These are phyloP conservation scores for Lactifluus piperatus DNA, from an alignment of 768 basidiomycete species.

Conservation along the genomic window DNA sequence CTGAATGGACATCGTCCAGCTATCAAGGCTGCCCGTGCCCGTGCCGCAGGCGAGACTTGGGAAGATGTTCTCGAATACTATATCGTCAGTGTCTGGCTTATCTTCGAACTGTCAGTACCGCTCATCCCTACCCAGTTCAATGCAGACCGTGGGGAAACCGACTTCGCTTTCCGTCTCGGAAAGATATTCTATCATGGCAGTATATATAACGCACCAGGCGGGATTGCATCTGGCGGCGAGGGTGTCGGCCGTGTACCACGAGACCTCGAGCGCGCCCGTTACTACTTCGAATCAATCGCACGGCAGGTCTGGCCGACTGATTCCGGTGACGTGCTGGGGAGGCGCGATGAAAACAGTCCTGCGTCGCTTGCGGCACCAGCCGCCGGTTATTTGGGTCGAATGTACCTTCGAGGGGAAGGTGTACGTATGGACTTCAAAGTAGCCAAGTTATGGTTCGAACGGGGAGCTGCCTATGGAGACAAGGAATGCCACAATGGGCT, in stretches of 20 bases:
- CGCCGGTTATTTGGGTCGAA: slow-evolving; percentile 85
- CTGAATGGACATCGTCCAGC: slow-evolving; percentile 60
- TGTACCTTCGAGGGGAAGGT: slow-evolving; percentile 92
- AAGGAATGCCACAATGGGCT: slow-evolving; percentile 84
- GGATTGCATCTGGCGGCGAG: slow-evolving; percentile 80
- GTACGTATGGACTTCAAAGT: slow-evolving; percentile 62
- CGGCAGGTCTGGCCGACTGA: slow-evolving; percentile 86
- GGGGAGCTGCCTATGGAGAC: slow-evolving; percentile 74
- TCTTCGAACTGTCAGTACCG: not conserved
- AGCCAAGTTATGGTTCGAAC: slow-evolving; percentile 92
- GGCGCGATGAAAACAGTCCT: slow-evolving; percentile 25
- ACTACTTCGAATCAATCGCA: slow-evolving; percentile 81
- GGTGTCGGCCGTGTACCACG: slow-evolving; percentile 85
- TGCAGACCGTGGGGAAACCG: slow-evolving; percentile 82
- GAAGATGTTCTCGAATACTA: slow-evolving; percentile 90
- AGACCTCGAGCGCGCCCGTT: slow-evolving; percentile 64
- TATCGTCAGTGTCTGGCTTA: slow-evolving; percentile 39
- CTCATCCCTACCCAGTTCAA: slow-evolving; percentile 57
- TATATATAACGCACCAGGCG: slow-evolving; percentile 72
- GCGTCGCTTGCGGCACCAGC: slow-evolving; percentile 62
- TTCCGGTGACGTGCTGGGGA: slow-evolving; percentile 43
- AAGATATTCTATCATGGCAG: slow-evolving; percentile 95
- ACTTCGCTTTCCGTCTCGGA: slow-evolving; percentile 88
- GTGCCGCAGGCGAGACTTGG: slow-evolving; percentile 89
- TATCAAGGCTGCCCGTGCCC: slow-evolving; percentile 75